Conservation (phyloP, 306 rosid species). For the Nissolia schottii region DNA sequence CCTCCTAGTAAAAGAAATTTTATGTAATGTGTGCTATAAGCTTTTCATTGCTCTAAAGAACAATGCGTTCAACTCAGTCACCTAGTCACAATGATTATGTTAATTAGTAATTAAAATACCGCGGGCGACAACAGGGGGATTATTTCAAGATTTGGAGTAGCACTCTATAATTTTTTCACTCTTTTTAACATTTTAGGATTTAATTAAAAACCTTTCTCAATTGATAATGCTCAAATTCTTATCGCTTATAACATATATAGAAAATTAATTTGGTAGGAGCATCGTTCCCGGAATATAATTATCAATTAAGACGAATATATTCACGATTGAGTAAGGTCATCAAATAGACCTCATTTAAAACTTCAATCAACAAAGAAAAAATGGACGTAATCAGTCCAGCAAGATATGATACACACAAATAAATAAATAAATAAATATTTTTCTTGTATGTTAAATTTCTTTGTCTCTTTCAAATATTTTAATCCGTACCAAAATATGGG, state of each 20-base stretch:
- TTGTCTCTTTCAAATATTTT: conserved; percentile 28
- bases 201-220: conserved; percentile 11
- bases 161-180: background rate
- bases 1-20: background rate
- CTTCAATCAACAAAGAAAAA: background rate
- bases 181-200: conserved; percentile 7
- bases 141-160: background rate
- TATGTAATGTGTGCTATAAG: background rate
- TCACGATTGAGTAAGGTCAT: conserved; percentile 14
- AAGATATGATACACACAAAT: background rate
- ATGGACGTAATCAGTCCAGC: conserved; percentile 7
- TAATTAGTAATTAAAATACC: background rate
- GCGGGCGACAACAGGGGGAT: conserved; percentile 13
- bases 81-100: background rate
- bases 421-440: background rate
- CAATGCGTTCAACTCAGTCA: background rate
- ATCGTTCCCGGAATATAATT: conserved; percentile 18
- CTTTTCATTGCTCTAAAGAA: background rate
- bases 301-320: conserved; percentile 20
- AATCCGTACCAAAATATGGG: background rate
- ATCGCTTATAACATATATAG: background rate
- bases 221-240: conserved; percentile 1
- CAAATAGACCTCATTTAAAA: conserved; percentile 14
- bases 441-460: background rate
- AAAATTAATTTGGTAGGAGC: conserved; percentile 16